These are phyloP conservation scores for Blastobotrys buckinghamii DNA, from an alignment of 1,139 yeast genomes.

Conservation along the genomic window DNA sequence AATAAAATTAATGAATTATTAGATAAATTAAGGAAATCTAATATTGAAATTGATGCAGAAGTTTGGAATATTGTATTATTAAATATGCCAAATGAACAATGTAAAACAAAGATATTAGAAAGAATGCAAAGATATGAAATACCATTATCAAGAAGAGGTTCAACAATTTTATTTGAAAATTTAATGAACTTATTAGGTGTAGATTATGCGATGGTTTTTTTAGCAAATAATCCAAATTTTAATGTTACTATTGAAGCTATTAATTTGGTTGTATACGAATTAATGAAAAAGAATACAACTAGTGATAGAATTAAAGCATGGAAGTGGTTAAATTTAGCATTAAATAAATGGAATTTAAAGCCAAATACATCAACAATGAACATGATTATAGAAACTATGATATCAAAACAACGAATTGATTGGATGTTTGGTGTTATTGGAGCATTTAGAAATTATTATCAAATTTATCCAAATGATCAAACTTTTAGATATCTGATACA, in stretches of 20 bases:
- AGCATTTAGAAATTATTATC: conserved; percentile 19
- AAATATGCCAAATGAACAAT: conserved; percentile 19
- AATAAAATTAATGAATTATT: conserved; percentile 20
- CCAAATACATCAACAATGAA: conserved; percentile 22
- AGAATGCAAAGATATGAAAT: conserved; percentile 22
- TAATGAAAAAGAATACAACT: not conserved
- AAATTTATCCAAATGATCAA: conserved; percentile 15
- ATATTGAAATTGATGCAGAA: conserved; percentile 32
- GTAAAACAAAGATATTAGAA: conserved; percentile 17
- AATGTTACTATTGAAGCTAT: conserved; percentile 11
- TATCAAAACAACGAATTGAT: conserved; percentile 21
- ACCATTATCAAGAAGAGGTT: conserved; percentile 21
- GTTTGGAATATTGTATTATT: conserved; percentile 37
- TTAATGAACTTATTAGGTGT: conserved; percentile 22
- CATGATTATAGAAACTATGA: conserved; percentile 20
- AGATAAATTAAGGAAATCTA: conserved; percentile 30
- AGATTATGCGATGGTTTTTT: conserved; percentile 19
- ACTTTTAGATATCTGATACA: conserved; percentile 21
- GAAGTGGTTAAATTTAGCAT: conserved; percentile 17
- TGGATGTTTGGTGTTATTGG: conserved; percentile 24
- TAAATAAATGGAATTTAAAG: conserved; percentile 13
- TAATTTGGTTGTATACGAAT: conserved; percentile 9
- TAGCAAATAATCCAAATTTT: conserved; percentile 12
- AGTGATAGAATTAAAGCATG: conserved; percentile 14
- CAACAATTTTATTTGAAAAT: conserved; percentile 20